Base-by-base conservation (phyloP, 169 alveolate species). In the Theileria annulata region DNA sequence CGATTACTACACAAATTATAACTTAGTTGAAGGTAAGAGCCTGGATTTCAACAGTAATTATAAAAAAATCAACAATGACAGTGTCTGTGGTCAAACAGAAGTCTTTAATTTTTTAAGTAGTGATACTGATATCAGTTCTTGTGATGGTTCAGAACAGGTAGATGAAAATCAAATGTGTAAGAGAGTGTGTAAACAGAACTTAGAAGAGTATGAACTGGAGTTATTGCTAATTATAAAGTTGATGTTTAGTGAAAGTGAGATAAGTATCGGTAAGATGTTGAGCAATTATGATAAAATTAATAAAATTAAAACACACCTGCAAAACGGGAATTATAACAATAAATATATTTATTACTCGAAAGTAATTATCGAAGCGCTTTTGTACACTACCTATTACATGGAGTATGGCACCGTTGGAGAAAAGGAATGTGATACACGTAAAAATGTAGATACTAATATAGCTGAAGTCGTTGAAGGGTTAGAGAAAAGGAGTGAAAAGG, bases 81-180 rank as follows among this genome's bases (percentile, higher is more conserved):
- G 25, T 79, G 64, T 64, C 13, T 47, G 69, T 51, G 69, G 33
- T 48, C 51, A 58, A 79, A 56, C 75, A 30, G 37, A 68, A 30
- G 60, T 67, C 9, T 35, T 79, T 31, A 79, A 79, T 30, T 28
- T 35, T 70, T 67, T 58, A 49, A 47, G 74, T 70, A 79, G 69
- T 42, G 74, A 79, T 79, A 72, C 75, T 13, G 56, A 73, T 51
- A 79, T 60, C 59, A 68, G 75, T 70, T 33, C 59, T 48, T 71
- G 67, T 30, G 58, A 69, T 23, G 37, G 64, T 30, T 59, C 51
- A 30, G 75, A n/a, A 59, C 23, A 54, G 62, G 35, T 49, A 59
- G 78, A 79, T 42, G 74, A 79, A 79, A 28, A 66, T 27, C 74
- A 37, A 30, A 42, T 19, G 10, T 25, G 60, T 72, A 49, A 58